Evolutionary conservation across 768 basidiomycete genomes (phyloP), one percentile per base, ranked within the genome.

Genomic region (Lanmaoa pseudosensibilis): DNA sequence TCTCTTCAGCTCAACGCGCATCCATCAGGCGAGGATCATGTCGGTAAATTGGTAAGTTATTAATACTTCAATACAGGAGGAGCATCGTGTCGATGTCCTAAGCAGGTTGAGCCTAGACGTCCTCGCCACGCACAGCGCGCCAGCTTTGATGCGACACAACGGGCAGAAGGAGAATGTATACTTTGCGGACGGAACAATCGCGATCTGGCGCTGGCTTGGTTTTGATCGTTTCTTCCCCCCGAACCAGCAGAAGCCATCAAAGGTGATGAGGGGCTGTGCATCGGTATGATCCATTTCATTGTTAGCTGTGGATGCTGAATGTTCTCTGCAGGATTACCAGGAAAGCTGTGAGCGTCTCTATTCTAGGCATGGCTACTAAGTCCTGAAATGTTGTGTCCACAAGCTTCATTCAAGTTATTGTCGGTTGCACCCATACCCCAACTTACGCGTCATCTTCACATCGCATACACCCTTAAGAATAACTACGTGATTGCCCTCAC

Each of bases 161-260:
- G 59, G 55, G n/a, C 40, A 65, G 45, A 63, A 56, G 46, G 62
- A 71, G 12, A 47, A 69, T 30, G 3, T 58, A 15, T 66, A 74
- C 53, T 54, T 72, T 13, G 79, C 76, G 57, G 72, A 80, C 21
- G 86, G 85, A 40, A 79, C 80, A 51, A 55, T 88, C 8, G 74
- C 76, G 1, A 68, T 89, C 16, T 88, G 88, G 85, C 79, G 77
- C 34, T 91, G 89, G 89, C 73, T 90, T 32, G 79, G 81, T 6
- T 71, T 85, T 21, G 71, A 83, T 58, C 78, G 88, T 15, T 90
- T 85, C 68, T 86, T 88, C 62, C 84, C 85, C 2, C 75, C 78
- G 1, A 65, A 74, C 61, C 56, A 71, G 63, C 55, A 60, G 55
- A 32, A 66, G 40, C 50, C 75, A 63, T 69, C 68, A 44, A 73